These are phyloP conservation scores for Fusarium foetens DNA, from an alignment of 2,329 filamentous ascomycete species.

Conservation along the genomic window DNA sequence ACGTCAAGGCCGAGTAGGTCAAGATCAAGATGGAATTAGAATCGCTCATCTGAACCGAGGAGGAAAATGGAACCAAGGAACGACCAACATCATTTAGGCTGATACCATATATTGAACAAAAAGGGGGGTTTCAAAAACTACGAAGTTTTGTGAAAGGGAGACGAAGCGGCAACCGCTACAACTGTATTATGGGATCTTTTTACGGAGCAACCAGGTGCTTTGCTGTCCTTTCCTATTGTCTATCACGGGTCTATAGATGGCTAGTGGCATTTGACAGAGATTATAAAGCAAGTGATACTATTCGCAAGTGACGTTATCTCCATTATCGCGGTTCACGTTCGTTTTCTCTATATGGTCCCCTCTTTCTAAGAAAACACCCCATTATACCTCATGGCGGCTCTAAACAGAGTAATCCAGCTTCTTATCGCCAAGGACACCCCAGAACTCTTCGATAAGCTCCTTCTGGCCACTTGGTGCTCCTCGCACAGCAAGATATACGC, in stretches of 20 bases:
- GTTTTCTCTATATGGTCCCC: conserved; percentile 9
- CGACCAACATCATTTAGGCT: conserved; percentile 8
- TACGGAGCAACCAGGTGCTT: conserved; percentile 34
- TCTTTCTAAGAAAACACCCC: background rate
- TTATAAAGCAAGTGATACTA: conserved; percentile 8
- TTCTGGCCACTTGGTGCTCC: conserved; percentile 68
- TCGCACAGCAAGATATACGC: conserved; percentile 71
- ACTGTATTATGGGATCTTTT: conserved; percentile 41
- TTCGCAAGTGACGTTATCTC: conserved; percentile 1
- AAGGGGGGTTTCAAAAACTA: conserved; percentile 6
- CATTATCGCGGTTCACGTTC: background rate
- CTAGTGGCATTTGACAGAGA: conserved; percentile 31
- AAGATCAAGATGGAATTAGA: conserved; percentile 58
- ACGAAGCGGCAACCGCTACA: conserved; percentile 25
- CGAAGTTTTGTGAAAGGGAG: background rate
- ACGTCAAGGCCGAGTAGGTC: conserved; percentile 64
- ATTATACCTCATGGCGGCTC: background rate
- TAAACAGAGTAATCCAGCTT: conserved; percentile 59
- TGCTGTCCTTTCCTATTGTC: conserved; percentile 26
- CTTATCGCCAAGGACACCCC: conserved; percentile 66
- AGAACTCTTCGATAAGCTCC: conserved; percentile 72
- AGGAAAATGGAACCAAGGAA: conserved; percentile 6
- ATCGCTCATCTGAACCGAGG: background rate
- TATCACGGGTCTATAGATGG: conserved; percentile 25
- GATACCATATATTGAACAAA: conserved; percentile 38